phyloP scores from a whole-genome alignment of 2,329 filamentous ascomycete species.

The Cryphonectria nitschkei region DNA sequence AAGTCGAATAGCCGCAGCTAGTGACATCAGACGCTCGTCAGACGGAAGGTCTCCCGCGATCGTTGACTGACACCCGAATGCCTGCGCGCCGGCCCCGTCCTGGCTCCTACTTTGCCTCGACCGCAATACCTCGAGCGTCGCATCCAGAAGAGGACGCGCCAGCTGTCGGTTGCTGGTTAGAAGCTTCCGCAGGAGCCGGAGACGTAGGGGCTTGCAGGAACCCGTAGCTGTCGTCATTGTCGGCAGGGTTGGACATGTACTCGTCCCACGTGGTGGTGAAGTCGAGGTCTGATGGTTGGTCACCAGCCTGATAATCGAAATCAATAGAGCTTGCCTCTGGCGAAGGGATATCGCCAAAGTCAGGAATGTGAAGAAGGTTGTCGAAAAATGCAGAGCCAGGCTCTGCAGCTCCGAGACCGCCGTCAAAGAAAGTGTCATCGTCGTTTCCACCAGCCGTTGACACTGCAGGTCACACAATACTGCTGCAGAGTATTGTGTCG shows the following conservation, averaged over 20 bases:
- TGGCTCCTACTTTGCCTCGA: constrained; percentile 42
- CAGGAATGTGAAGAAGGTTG: constrained; percentile 56
- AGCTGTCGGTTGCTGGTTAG: constrained; percentile 74
- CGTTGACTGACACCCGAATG: neutral
- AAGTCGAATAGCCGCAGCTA: constrained; percentile 50
- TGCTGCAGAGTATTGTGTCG: constrained; percentile 99
- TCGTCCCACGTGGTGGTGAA: constrained; percentile 38
- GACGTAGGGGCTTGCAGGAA: constrained; percentile 61
- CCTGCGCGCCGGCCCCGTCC: constrained; percentile 19
- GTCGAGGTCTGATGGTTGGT: constrained; percentile 40
- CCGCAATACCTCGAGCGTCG: constrained; percentile 75
- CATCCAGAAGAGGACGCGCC: constrained; percentile 75
- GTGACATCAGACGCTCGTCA: constrained; percentile 50
- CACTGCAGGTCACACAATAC: constrained; percentile 99
- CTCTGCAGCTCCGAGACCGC: constrained; percentile 54
- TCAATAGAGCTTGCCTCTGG: constrained; percentile 68
- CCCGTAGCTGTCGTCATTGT: constrained; percentile 46
- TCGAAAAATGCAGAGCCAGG: constrained; percentile 62
- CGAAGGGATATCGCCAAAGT: constrained; percentile 54
- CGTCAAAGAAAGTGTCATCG: constrained; percentile 47
- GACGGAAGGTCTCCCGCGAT: constrained; percentile 24
- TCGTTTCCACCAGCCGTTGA: constrained; percentile 75
- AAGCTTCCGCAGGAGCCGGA: constrained; percentile 65
- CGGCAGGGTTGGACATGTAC: constrained; percentile 57
- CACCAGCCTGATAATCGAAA: constrained; percentile 68